phyloP scores from a whole-genome alignment of 106 monocot genomes.

The Dactylorhiza incarnata region DNA sequence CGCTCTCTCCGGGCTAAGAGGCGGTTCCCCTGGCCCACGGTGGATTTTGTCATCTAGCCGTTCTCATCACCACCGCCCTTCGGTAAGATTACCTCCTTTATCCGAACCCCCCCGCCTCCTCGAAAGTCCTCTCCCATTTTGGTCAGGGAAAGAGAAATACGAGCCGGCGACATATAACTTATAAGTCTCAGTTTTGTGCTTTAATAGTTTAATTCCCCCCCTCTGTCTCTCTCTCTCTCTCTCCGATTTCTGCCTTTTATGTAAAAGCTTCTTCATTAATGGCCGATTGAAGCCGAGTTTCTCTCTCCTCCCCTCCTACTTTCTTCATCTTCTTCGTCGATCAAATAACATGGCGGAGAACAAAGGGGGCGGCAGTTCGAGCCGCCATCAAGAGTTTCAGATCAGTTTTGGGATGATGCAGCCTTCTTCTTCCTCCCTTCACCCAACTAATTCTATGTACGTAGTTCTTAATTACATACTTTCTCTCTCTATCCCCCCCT shows the following conservation, averaged over 20 bases:
- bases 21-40: not conserved
- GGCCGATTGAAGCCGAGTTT: not conserved
- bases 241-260: not conserved
- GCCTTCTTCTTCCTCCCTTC: constrained; percentile 28
- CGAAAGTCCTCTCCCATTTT: constrained; percentile 4
- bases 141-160: constrained; percentile 2
- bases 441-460: constrained; percentile 39
- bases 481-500: not conserved
- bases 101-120: not conserved
- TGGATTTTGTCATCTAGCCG: not conserved
- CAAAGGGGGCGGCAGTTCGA: constrained; percentile 4
- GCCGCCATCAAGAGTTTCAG: constrained; percentile 16
- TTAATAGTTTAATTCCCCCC: not conserved
- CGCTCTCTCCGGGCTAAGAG: not conserved
- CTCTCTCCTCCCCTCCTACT: not conserved
- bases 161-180: not conserved
- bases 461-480: not conserved
- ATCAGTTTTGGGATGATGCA: constrained; percentile 26
- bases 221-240: not conserved
- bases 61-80: not conserved
- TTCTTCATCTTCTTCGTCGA: not conserved
- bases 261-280: not conserved
- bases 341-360: constrained; percentile 3
- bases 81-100: constrained; percentile 3
- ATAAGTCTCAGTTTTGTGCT: not conserved